Evolutionary conservation across 2,329 filamentous ascomycete genomes (phyloP).

Genomic region (Alternaria conjuncta): DNA sequence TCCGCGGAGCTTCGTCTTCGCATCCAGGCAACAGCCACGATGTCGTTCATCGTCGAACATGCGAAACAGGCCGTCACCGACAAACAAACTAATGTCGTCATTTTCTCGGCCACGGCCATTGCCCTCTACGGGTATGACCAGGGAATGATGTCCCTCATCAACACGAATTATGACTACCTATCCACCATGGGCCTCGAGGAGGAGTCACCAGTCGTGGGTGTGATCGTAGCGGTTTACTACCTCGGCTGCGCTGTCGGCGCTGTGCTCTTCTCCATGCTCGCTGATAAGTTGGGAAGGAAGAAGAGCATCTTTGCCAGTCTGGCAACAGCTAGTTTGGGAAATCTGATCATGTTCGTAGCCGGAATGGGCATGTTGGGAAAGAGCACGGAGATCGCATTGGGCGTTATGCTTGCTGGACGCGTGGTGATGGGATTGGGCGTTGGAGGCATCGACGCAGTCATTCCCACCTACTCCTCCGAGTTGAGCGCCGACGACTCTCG

Average conservation of each 20-base stretch:
- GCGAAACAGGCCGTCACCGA: conserved; percentile 29
- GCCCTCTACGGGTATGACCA: conserved; percentile 60
- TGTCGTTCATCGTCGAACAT: conserved; percentile 8
- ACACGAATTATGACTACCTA: conserved; percentile 63
- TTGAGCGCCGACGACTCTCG: conserved; percentile 63
- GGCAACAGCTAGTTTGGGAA: conserved; percentile 61
- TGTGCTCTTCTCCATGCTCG: conserved; percentile 62
- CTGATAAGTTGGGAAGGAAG: conserved; percentile 62
- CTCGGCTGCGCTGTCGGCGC: conserved; percentile 66
- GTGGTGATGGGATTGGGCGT: conserved; percentile 64
- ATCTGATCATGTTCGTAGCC: conserved; percentile 66
- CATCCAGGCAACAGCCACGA: neutral
- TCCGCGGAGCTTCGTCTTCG: neutral
- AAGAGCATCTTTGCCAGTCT: conserved; percentile 63
- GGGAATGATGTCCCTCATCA: conserved; percentile 62
- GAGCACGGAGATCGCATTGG: conserved; percentile 45
- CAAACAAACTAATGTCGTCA: conserved; percentile 58
- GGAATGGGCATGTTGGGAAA: conserved; percentile 54
- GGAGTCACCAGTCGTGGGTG: conserved; percentile 61
- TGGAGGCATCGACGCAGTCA: conserved; percentile 66
- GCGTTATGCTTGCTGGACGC: conserved; percentile 58
- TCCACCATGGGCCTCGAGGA: conserved; percentile 62
- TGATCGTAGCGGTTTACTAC: conserved; percentile 68
- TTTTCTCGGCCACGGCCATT: conserved; percentile 62
- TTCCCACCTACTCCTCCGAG: conserved; percentile 66